phyloP scores from a whole-genome alignment of 768 basidiomycete species.

The Tulasnella sp. region DNA sequence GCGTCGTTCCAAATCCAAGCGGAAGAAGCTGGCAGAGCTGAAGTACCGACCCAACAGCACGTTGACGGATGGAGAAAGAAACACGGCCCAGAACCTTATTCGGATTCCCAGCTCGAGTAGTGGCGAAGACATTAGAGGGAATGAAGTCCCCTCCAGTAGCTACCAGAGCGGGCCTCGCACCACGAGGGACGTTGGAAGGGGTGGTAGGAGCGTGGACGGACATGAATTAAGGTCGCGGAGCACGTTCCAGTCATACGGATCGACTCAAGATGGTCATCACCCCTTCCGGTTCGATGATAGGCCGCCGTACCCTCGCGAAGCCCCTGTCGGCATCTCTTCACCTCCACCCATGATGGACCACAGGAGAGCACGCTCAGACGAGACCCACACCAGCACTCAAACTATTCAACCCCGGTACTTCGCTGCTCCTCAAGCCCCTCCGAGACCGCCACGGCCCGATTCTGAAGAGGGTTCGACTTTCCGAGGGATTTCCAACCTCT shows the following conservation, averaged over 20 bases:
- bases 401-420: neutral
- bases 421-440: neutral
- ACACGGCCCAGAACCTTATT: neutral
- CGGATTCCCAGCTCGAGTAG: slow-evolving; percentile 13
- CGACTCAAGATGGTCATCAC: neutral
- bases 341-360: neutral
- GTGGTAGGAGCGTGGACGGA: neutral
- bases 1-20: slow-evolving; percentile 14
- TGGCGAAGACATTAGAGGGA: neutral
- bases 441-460: neutral
- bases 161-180: neutral
- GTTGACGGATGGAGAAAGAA: neutral
- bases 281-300: neutral
- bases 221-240: neutral
- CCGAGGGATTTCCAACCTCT: neutral
- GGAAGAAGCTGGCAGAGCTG: slow-evolving; percentile 5
- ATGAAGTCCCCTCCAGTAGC: neutral
- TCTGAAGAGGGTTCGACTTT: neutral
- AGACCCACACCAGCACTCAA: neutral
- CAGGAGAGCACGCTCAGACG: neutral
- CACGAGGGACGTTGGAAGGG: neutral
- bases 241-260: neutral
- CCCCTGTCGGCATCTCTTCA: neutral
- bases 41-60: slow-evolving; percentile 26
- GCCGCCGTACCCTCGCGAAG: neutral